Evolutionary conservation across 2,329 filamentous ascomycete species (phyloP), one percentile per base, ranked within the genome.

Genomic region (Pestalotiopsis fici): DNA sequence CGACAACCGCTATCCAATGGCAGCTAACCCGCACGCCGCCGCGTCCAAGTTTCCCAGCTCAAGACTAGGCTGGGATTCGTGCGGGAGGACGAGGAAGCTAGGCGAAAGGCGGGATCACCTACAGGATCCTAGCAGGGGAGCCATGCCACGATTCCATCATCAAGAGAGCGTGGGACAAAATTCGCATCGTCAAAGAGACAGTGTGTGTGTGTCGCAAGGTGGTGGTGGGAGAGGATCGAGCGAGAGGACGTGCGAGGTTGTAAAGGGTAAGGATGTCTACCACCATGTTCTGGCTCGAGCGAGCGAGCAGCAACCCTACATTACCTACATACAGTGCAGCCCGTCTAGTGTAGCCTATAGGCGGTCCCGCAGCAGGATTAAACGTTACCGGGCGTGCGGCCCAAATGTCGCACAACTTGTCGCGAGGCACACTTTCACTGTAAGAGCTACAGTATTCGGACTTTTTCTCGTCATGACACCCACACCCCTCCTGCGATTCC

Each of bases 61-160:
- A 13, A 62, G 54, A 28, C 39, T 66, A 66, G 55, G n/a, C 50
- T 39, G 50, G 54, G 47, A 39, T 27, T 62, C 57, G 68, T 65
- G 68, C 69, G 68, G 70, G 72, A 68, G 65, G 65, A 69, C 56
- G 59, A 66, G 67, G 56, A 68, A 70, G 68, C 71, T 69, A 71
- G 71, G 71, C 72, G 69, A 73, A 73, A 71, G 68, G 72, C 72
- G 72, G 72, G 71, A 74, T 74, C 72, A 71, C 71, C 56, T 69
- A 72, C 71, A 73, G 67, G 67, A 69, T 66, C 47, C 59, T 59
- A 61, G 63, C 66, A 68, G 69, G 72, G 71, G 64, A 70, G 67
- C 69, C 69, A 72, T 72, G 72, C 69, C 71, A 70, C 72, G 65
- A 69, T 67, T 65, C 70, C 73, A 56, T 35, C 59, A 66, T 66